These are phyloP conservation scores for Penicillium oxalicum DNA, from an alignment of 2,329 filamentous ascomycete species.

Conservation along the genomic window DNA sequence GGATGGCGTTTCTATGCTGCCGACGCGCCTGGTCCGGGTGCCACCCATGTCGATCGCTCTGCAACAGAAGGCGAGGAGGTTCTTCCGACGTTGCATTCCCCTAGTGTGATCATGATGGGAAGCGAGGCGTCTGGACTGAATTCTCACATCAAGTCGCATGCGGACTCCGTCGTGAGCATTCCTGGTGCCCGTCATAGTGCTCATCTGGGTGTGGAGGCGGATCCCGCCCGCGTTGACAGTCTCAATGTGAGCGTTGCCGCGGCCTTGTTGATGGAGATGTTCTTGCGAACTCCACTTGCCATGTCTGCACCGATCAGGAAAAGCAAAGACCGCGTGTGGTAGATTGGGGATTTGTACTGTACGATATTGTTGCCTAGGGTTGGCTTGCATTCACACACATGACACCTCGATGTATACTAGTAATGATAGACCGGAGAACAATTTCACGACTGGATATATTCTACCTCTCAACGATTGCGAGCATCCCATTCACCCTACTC, in stretches of 20 bases:
- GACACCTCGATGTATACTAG: constrained; percentile 14
- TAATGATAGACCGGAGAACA: background rate
- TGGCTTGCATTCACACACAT: constrained; percentile 2
- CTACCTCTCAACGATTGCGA: background rate
- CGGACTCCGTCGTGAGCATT: constrained; percentile 62
- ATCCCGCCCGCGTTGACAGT: constrained; percentile 65
- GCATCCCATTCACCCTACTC: background rate
- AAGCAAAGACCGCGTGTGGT: constrained; percentile 15
- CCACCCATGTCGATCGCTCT: constrained; percentile 18
- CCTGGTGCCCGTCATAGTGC: constrained; percentile 46
- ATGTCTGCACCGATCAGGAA: constrained; percentile 19
- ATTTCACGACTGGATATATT: too few species aligned
- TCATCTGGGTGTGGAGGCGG: constrained; percentile 26
- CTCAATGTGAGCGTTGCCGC: constrained; percentile 90
- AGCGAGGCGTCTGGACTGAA: constrained; percentile 72
- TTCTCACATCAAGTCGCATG: constrained; percentile 57
- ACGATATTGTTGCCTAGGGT: constrained; percentile 4
- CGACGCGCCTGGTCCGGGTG: constrained; percentile 41
- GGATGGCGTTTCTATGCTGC: constrained; percentile 85
- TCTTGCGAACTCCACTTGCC: constrained; percentile 31
- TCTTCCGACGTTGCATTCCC: constrained; percentile 49
- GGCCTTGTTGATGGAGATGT: constrained; percentile 56
- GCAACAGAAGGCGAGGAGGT: constrained; percentile 24
- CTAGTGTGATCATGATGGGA: constrained; percentile 75
- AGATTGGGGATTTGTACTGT: constrained; percentile 2